Evolutionary conservation across 148 eudicot species (phyloP), one percentile per base, ranked within the genome.

Genomic region (Pouteria glomerata): DNA sequence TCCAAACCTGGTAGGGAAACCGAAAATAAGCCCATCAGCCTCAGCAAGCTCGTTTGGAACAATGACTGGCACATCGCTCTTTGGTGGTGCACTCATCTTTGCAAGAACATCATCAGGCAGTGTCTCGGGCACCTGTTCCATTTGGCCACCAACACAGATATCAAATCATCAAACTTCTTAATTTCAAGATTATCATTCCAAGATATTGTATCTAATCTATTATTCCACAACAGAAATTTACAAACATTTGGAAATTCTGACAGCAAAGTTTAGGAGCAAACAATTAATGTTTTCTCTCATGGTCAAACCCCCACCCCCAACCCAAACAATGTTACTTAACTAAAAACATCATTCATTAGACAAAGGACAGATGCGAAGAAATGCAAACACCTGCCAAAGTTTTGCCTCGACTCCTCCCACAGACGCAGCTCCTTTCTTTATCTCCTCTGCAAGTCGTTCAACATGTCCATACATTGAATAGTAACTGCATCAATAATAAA

Each of bases 361-460:
- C 8, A n/a, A n/a, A n/a, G n/a, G n/a, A n/a, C n/a, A n/a, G n/a
- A 66, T 45, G 45, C 47, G 2, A 16, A 27, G 12, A 35, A 24
- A 35, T 27, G 7, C 1, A 63, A 70, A 68, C 41, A 90, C 97
- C 97, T 89, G 97, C 93, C 93, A 91, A 31, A 91, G 70, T 74
- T 80, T 88, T 31, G 89, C 94, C 57, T 91, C 97, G n/a, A 89
- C 91, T 55, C 97, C 97, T 73, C 84, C 91, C 48, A 91, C 87
- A 57, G 91, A 87, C 24, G 83, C 79, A 57, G 90, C 97, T 62
- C 97, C 97, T 83, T 89, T 87, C 71, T 77, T 74, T 48, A 91
- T 91, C 80, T 91, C 87, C 23, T 82, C 73, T 21, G 97, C 97
- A 31, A 91, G 85, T 68, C 73, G 87, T 45, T 78, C 86, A 47